Base-by-base conservation (phyloP, 2,329 filamentous ascomycete species). In the Trichoderma afroharzianum region DNA sequence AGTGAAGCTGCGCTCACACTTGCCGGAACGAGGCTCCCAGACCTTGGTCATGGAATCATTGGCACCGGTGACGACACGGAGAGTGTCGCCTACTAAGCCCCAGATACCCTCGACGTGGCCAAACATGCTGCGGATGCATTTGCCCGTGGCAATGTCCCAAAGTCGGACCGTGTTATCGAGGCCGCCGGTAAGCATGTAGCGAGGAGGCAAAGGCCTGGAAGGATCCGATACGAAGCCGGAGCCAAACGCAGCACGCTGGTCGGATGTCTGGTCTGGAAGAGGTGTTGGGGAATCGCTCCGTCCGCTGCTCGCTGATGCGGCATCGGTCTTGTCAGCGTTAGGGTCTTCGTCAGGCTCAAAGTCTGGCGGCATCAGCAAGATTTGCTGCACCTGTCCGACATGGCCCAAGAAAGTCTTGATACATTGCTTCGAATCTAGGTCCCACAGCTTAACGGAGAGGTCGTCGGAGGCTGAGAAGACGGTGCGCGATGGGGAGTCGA, bases 91-190 rank as follows among this genome's bases (percentile, higher is more conserved):
- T 0, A 93, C 93, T 3, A 99, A 86, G 6, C 93, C 92, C 96
- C 96, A 99, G 24, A 99, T 92, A 36, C 96, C 96, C 81, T 99
- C 96, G 26, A 99, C 88, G 78, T 99, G 96, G 0, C 96, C 96
- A 79, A 98, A 99, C 85, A 98, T 97, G 36, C 94, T 97, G 73
- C 94, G 92, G 39, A 98, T 86, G 77, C 93, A 97, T 74, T 90
- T 89, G 47, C 93, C 94, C 0, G 92, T 92, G 6, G 88, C 88
- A 1, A 94, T 93, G 79, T 98, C 94, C 95, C 96, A 99, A 24
- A 98, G 87, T 12, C 95, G 91, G 74, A 98, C 93, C 0, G 94
- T 98, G 71, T 91, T 92, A 81, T 99, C 96, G 21, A 99, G 87
- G 0, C 94, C 94, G 64, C 93, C 95, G 0, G 95, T 98, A 61